phyloP scores from a whole-genome alignment of 495 filamentous ascomycete genomes.

The Barbatosphaeria neglecta region DNA sequence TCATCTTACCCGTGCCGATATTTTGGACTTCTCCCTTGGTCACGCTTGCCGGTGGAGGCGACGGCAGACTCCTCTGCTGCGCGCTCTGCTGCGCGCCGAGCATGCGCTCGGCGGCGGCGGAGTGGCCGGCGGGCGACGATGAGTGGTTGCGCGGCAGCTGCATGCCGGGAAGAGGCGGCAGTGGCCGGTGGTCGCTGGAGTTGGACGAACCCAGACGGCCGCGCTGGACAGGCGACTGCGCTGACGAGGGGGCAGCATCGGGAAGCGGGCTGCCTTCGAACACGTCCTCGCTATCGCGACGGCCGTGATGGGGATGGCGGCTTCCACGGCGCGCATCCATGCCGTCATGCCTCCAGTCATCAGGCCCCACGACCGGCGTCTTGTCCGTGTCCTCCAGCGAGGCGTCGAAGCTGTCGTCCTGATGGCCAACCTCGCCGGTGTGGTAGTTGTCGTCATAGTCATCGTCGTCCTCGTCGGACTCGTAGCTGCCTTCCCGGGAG shows the following conservation, averaged over 20 bases:
- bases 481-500: conserved; percentile 84
- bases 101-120: conserved; percentile 52
- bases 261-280: conserved; percentile 61
- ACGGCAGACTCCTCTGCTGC: conserved; percentile 53
- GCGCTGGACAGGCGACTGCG: conserved; percentile 32
- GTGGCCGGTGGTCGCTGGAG: conserved; percentile 61
- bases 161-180: conserved; percentile 60
- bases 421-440: conserved; percentile 50
- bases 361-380: conserved; percentile 90
- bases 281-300: conserved; percentile 61
- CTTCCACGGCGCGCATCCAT: conserved; percentile 2
- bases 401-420: conserved; percentile 86
- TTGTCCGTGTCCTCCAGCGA: conserved; percentile 92
- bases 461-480: conserved; percentile 62
- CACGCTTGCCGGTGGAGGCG: conserved; percentile 52
- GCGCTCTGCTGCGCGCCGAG: conserved; percentile 43
- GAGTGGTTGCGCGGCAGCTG: conserved; percentile 22
- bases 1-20: conserved; percentile 56
- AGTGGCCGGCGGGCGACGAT: conserved; percentile 32
- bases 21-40: conserved; percentile 61
- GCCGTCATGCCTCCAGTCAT: conserved; percentile 78
- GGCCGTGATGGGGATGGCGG: too few relatives aligned
- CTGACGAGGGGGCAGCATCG: conserved; percentile 21
- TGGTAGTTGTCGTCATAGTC: conserved; percentile 64
- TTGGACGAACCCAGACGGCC: conserved; percentile 52